Evolutionary conservation across 345 rosid species (phyloP).

Genomic region (Eucalyptus pumila): DNA sequence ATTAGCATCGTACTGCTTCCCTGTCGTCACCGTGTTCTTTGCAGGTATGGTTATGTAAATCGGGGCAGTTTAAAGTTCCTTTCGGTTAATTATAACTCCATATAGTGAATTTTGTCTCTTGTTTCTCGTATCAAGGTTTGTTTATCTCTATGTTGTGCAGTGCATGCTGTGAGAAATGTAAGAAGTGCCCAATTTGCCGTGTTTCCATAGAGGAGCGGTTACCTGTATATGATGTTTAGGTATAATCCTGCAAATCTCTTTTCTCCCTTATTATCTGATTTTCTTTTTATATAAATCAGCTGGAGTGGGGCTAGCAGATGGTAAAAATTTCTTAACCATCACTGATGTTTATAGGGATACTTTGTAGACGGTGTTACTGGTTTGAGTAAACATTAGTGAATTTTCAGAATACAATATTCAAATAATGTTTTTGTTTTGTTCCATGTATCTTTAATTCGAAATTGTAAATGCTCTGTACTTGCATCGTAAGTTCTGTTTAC

Average conservation of each 20-base stretch:
- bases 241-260: neutral
- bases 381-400: neutral
- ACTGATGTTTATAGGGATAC: neutral
- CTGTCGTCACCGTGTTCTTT: conserved; percentile 84
- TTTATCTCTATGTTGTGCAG: conserved; percentile 27
- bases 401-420: neutral
- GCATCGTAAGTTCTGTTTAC: neutral
- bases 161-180: conserved; percentile 80
- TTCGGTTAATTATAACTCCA: neutral
- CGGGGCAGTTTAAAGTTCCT: neutral
- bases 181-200: conserved; percentile 90
- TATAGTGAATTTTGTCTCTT: neutral
- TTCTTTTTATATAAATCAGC: neutral
- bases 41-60: conserved; percentile 42
- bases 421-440: neutral
- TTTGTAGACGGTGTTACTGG: neutral
- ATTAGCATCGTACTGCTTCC: conserved; percentile 88
- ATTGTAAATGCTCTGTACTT: neutral
- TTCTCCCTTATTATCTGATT: neutral
- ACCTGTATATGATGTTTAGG: conserved; percentile 79
- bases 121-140: neutral
- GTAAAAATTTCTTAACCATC: neutral
- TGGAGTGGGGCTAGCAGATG: neutral
- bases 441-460: neutral
- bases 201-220: conserved; percentile 61